Conservation (phyloP, 768 basidiomycete species). For the Melanogaster broomeanus region DNA sequence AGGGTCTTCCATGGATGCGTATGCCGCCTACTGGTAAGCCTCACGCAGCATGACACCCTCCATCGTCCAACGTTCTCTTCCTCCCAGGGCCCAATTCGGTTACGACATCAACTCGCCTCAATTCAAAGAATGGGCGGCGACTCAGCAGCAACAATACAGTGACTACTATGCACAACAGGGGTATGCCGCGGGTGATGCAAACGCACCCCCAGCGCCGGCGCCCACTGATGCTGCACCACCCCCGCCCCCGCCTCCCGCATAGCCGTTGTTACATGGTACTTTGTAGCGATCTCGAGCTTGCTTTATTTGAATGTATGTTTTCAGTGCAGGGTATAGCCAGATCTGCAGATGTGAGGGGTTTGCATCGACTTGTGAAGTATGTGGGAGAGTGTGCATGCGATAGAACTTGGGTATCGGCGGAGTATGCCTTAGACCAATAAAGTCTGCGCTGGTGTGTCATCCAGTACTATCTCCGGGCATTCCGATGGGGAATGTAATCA, state of each 20-base stretch:
- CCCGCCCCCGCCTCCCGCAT: conserved; percentile 29
- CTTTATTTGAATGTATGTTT: conserved; percentile 36
- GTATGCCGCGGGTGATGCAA: conserved; percentile 34
- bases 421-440: no score
- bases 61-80: background rate
- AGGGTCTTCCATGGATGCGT: conserved; percentile 49
- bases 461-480: no score
- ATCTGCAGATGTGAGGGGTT: no score
- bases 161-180: conserved; percentile 72
- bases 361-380: no score
- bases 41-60: conserved; percentile 11
- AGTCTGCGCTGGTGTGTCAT: no score
- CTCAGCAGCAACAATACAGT: conserved; percentile 65
- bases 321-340: no score
- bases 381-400: no score
- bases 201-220: conserved; percentile 28
- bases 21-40: conserved; percentile 59
- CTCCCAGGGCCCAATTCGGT: conserved; percentile 74
- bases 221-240: conserved; percentile 19
- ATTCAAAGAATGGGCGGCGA: conserved; percentile 80
- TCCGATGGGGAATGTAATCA: no score
- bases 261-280: conserved; percentile 4
- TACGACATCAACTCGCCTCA: conserved; percentile 83
- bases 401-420: no score
- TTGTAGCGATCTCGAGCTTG: conserved; percentile 28